Conservation (phyloP, 208 protist species). For the Trypanosomatidae sp. region DNA sequence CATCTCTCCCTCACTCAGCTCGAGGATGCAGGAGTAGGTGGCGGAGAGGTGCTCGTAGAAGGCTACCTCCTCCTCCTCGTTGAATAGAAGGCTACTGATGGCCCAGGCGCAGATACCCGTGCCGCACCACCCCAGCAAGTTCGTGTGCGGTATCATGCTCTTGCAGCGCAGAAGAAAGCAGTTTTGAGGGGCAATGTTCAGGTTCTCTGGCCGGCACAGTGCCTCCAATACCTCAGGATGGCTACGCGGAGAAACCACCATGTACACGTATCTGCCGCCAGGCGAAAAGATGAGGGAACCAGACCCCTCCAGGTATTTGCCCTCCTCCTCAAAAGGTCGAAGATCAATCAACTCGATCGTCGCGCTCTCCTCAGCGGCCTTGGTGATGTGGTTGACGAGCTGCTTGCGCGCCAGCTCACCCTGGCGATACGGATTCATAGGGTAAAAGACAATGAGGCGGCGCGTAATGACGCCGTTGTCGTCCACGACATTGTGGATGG, state of each 20-base stretch:
- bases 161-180: slow-evolving; percentile 53
- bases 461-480: slow-evolving; percentile 47
- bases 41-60: slow-evolving; percentile 64
- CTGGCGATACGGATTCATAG: slow-evolving; percentile 52
- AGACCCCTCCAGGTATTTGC: slow-evolving; percentile 62
- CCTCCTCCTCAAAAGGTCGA: slow-evolving; percentile 44
- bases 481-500: slow-evolving; percentile 74
- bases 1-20: slow-evolving; percentile 60
- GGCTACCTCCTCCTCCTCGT: slow-evolving; percentile 44
- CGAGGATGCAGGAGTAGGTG: slow-evolving; percentile 50
- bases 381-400: slow-evolving; percentile 45
- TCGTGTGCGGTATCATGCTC: slow-evolving; percentile 61
- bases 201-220: slow-evolving; percentile 58
- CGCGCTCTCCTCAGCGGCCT: slow-evolving; percentile 18
- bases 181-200: slow-evolving; percentile 68
- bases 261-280: slow-evolving; percentile 72
- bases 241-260: slow-evolving; percentile 53
- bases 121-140: slow-evolving; percentile 74
- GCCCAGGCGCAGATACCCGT: slow-evolving; percentile 79
- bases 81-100: slow-evolving; percentile 51
- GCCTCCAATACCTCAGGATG: slow-evolving; percentile 57
- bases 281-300: slow-evolving; percentile 62
- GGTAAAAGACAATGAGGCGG: slow-evolving; percentile 71
- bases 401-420: slow-evolving; percentile 56
- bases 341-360: slow-evolving; percentile 67